Evolutionary conservation across 2,329 filamentous ascomycete species (phyloP), one percentile per base, ranked within the genome.

Genomic region (Chalara sp.): DNA sequence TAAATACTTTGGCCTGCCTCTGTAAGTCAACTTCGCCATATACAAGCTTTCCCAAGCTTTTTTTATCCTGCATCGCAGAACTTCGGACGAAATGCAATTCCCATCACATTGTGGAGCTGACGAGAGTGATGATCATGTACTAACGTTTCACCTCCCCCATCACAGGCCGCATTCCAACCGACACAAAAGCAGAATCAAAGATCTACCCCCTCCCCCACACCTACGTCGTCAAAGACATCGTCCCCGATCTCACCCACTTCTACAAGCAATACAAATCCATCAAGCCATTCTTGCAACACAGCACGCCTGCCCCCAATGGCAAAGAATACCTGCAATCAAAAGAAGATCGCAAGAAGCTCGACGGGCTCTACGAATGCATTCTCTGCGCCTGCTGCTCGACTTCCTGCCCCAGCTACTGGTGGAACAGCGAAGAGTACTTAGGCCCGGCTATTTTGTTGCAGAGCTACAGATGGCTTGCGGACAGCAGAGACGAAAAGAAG

Each of bases 251-350:
- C 76, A 99, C 93, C 56, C 87, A 93, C 67, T 97, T 99, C 77
- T 99, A 99, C 83, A 97, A 97, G 81, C 93, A 99, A 79, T 99
- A 99, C 83, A 96, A 96, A 76, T 96, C 91, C 12, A 96, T 99
- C 75, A 95, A 97, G 84, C 93, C 93, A 42, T 99, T 96, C 71
- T 84, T 99, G 49, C 93, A 97, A 77, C 83, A 90, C 66, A 86
- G 91, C 58, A 93, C 89, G 31, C 86, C 88, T 50, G 76, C 89
- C 42, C 81, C 84, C 61, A 88, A 96, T 68, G 92, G 92, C 67
- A 89, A 87, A 69, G 93, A 99, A 72, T 86, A 87, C 78, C 87
- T 87, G 60, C 93, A 97, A 75, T 87, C 78, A 63, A 92, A 89
- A 72, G 90, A 82, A 62, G 92, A 99, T 62, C 90, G 93, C 67